These are phyloP conservation scores for Gossypium aridum DNA, from an alignment of 441 rosid genomes.

Conservation along the genomic window DNA sequence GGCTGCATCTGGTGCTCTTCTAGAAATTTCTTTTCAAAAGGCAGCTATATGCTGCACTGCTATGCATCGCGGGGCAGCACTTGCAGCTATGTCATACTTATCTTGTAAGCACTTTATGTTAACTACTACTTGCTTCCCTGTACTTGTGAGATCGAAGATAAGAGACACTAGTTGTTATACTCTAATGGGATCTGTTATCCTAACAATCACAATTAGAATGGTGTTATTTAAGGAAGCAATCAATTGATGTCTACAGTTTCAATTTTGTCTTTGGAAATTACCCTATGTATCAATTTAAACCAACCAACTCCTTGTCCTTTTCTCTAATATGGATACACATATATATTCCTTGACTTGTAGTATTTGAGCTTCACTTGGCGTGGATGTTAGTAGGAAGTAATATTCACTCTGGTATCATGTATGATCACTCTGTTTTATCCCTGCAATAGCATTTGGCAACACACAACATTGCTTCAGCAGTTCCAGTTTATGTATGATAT, in stretches of 20 bases:
- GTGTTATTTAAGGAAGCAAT: not conserved
- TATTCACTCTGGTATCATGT: not conserved
- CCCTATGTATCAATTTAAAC: not conserved
- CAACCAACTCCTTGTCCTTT: not conserved
- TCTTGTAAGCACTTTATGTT: slow-evolving; percentile 47
- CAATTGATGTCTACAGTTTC: not conserved
- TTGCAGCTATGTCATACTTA: slow-evolving; percentile 92
- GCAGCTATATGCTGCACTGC: slow-evolving; percentile 98
- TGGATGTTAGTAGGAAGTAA: not conserved
- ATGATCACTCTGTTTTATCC: not conserved
- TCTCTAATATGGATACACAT: not conserved
- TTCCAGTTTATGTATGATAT: not conserved
- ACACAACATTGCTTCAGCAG: not conserved
- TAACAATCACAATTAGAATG: not conserved
- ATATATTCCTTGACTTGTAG: not conserved
- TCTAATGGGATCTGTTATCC: not conserved
- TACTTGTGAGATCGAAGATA: not conserved
- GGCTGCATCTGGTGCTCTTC: slow-evolving; percentile 69
- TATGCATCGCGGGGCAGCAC: slow-evolving; percentile 97
- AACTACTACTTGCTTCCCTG: not conserved
- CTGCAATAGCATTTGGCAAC: not conserved
- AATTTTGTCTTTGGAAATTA: not conserved
- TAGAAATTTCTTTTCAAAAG: slow-evolving; percentile 90
- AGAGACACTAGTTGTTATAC: not conserved
- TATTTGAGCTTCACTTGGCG: not conserved